Conservation (phyloP, 768 basidiomycete species). For the Stropharia rugosoannulata region DNA sequence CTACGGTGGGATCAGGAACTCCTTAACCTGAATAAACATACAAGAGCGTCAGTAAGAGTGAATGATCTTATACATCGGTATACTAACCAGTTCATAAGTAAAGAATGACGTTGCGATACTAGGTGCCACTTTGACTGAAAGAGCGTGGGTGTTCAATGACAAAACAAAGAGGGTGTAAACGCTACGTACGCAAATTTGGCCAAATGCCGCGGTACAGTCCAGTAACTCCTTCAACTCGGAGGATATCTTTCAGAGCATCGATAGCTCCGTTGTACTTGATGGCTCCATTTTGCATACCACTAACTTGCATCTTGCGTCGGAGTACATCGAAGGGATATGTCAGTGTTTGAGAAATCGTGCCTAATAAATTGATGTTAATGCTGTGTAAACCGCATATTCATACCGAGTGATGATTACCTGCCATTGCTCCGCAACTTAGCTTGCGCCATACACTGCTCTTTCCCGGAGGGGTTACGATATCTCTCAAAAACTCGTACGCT, state of each 20-base stretch:
- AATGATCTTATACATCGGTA: background rate
- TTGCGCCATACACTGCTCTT: conserved; percentile 69
- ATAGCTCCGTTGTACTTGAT: conserved; percentile 79
- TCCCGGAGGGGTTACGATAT: conserved; percentile 78
- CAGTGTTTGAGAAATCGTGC: conserved; percentile 90
- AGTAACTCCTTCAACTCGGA: conserved; percentile 69
- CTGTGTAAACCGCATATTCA: background rate
- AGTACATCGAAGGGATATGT: conserved; percentile 97
- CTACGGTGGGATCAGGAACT: conserved; percentile 30
- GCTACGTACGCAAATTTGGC: conserved; percentile 79
- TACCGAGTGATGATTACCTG: conserved; percentile 46
- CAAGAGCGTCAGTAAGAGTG: background rate
- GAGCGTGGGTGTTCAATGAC: background rate
- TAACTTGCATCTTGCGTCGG: conserved; percentile 94
- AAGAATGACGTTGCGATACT: conserved; percentile 88
- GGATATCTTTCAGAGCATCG: conserved; percentile 69
- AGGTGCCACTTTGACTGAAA: conserved; percentile 83
- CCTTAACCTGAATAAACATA: conserved; percentile 24
- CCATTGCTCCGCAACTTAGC: conserved; percentile 82
- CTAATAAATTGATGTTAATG: conserved; percentile 29
- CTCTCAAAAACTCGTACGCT: conserved; percentile 83
- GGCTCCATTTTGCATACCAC: conserved; percentile 66
- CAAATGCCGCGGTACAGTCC: conserved; percentile 87
- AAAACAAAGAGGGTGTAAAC: conserved; percentile 8
- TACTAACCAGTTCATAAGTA: conserved; percentile 65